Evolutionary conservation across 2,329 filamentous ascomycete genomes (phyloP).

Genomic region (Fusarium nygamai): DNA sequence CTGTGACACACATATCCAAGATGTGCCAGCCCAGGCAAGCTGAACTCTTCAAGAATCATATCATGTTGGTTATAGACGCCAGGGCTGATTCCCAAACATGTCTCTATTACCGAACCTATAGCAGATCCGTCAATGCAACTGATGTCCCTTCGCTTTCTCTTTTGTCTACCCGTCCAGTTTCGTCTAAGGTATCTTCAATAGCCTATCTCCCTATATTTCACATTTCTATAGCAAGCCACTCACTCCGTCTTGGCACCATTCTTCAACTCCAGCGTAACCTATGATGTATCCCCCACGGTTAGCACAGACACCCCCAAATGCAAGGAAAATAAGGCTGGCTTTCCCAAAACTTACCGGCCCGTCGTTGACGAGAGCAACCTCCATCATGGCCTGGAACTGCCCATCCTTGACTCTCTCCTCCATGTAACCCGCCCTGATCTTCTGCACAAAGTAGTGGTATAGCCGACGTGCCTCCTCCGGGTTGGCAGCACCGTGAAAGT

Average conservation of each 20-base stretch:
- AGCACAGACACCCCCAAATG: neutral
- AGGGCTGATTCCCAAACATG: constrained; percentile 1
- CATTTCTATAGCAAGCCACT: constrained; percentile 5
- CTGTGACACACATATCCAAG: neutral
- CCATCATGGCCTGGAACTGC: constrained; percentile 99
- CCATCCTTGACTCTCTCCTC: constrained; percentile 87
- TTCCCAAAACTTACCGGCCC: constrained; percentile 64
- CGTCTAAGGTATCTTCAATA: constrained; percentile 4
- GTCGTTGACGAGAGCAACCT: constrained; percentile 92
- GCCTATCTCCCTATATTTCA: neutral
- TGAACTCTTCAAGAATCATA: constrained; percentile 1
- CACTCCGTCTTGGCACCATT: constrained; percentile 32
- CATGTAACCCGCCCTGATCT: constrained; percentile 77
- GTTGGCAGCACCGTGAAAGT: constrained; percentile 89
- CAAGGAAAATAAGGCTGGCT: too few species aligned
- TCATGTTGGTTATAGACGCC: neutral
- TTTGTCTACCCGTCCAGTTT: constrained; percentile 9
- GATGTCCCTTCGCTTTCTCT: neutral
- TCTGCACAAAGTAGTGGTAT: constrained; percentile 84
- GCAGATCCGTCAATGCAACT: neutral
- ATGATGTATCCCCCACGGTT: neutral
- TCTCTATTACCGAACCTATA: neutral
- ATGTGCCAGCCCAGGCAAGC: neutral
- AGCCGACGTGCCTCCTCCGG: constrained; percentile 81
- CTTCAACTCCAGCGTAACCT: constrained; percentile 43